Percentiles rank a stretch among this genome's conserved stretches.
These are phyloP conservation scores for Sclerotinia spermophila DNA, from an alignment of 2,329 filamentous ascomycete species.

Conservation along the genomic window DNA sequence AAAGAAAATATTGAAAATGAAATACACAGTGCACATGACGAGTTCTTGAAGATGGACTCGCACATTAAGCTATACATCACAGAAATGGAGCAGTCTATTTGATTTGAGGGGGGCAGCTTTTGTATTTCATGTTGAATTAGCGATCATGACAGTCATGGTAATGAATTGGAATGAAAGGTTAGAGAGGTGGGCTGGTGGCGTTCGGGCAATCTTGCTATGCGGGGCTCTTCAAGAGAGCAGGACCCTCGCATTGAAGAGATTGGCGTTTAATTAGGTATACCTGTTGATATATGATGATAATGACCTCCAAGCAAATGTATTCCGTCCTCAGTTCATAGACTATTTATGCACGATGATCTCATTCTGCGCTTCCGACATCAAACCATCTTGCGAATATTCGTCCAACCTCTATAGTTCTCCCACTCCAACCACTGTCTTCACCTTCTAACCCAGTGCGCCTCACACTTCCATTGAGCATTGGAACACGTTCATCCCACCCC, in stretches of 20 bases:
- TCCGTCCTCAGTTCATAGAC: neutral
- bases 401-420: conserved; percentile 54
- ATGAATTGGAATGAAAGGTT: conserved; percentile 18
- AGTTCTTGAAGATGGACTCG: conserved; percentile 96
- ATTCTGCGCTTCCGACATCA: conserved; percentile 44
- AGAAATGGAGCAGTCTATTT: conserved; percentile 87
- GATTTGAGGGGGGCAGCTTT: conserved; percentile 22
- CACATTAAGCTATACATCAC: conserved; percentile 98
- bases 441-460: conserved; percentile 42
- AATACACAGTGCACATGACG: conserved; percentile 82
- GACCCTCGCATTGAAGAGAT: no score
- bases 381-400: conserved; percentile 66
- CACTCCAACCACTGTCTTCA: conserved; percentile 53
- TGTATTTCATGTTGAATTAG: conserved; percentile 21
- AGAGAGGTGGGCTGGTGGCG: conserved; percentile 27
- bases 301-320: conserved; percentile 23
- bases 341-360: conserved; percentile 30
- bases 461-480: conserved; percentile 57
- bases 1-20: conserved; percentile 98
- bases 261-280: no score
- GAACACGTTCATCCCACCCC: conserved; percentile 51
- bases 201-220: no score
- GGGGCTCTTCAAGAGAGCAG: no score
- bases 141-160: conserved; percentile 15
- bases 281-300: conserved; percentile 35